Percentiles rank a stretch among this genome's conserved stretches.
phyloP scores from a whole-genome alignment of 306 rosid species.

The Dalbergia cultrata region DNA sequence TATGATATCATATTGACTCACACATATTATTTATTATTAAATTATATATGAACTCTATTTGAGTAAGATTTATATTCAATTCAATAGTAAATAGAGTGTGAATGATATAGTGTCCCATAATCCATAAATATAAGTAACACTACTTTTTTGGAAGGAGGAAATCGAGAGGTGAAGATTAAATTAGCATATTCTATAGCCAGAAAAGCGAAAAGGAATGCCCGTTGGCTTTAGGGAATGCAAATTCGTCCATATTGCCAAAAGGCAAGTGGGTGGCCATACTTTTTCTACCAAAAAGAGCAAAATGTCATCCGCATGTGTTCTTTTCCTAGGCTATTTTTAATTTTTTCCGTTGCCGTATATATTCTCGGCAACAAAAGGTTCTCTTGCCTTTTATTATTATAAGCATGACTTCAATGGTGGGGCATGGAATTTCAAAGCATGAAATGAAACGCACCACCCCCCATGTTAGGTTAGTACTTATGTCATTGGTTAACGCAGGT shows the following conservation, averaged over 20 bases:
- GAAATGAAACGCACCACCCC: constrained; percentile 12
- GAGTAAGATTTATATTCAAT: no score
- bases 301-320: constrained; percentile 11
- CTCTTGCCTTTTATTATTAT: constrained; percentile 17
- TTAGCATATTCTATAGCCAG: constrained; percentile 5
- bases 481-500: constrained; percentile 15
- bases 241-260: constrained; percentile 34
- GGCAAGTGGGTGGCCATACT: constrained; percentile 43
- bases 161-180: neutral
- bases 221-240: constrained; percentile 27
- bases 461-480: constrained; percentile 24
- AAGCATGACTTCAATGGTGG: constrained; percentile 29
- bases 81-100: no score
- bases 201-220: constrained; percentile 18
- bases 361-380: constrained; percentile 30
- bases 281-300: constrained; percentile 18
- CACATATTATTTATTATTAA: no score
- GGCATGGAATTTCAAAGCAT: constrained; percentile 34
- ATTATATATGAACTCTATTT: no score
- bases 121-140: no score
- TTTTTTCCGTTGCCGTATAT: constrained; percentile 1
- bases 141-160: no score
- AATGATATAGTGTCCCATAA: no score
- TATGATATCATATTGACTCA: no score
- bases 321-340: constrained; percentile 19